Conservation (phyloP, 192 early-diverging fungal genomes). For the Umbelopsis sp. region DNA sequence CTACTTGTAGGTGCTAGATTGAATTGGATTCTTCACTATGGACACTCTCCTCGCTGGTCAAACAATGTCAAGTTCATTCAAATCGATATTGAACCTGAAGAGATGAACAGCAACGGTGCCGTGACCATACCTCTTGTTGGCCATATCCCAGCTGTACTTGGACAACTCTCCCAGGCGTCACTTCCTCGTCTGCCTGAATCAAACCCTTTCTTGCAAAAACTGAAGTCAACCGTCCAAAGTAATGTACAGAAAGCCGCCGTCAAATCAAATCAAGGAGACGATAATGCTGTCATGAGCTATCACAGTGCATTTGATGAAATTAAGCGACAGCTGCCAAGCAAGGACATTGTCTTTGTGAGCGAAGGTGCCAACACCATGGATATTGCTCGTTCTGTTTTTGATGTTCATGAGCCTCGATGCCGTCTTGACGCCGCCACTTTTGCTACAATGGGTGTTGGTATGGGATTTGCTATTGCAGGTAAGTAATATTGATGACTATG, state of each 20-base stretch:
- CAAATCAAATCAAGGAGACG: constrained; percentile 40
- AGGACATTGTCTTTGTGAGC: constrained; percentile 60
- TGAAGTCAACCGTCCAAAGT: constrained; percentile 32
- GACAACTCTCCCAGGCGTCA: constrained; percentile 42
- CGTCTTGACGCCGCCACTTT: constrained; percentile 74
- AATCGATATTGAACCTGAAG: constrained; percentile 67
- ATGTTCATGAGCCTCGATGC: constrained; percentile 59
- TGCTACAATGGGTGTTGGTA: constrained; percentile 82
- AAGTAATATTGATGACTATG: not conserved
- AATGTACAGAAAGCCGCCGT: constrained; percentile 48
- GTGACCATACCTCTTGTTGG: constrained; percentile 58
- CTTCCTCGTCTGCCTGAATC: not conserved
- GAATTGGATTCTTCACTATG: constrained; percentile 82
- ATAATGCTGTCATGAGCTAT: constrained; percentile 61
- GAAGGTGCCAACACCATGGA: constrained; percentile 85
- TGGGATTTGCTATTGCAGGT: constrained; percentile 70
- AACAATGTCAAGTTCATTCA: constrained; percentile 67
- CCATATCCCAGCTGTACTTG: constrained; percentile 56
- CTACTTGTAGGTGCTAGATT: constrained; percentile 67
- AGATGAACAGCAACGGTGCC: constrained; percentile 57
- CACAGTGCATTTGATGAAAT: constrained; percentile 71
- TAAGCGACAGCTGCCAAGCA: constrained; percentile 52
- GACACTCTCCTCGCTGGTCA: constrained; percentile 53
- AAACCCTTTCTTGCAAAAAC: constrained; percentile 30
- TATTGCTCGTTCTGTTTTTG: constrained; percentile 72